Evolutionary conservation across 129 eudicot species (phyloP).

Genomic region (Centrapalus pauciflorus): DNA sequence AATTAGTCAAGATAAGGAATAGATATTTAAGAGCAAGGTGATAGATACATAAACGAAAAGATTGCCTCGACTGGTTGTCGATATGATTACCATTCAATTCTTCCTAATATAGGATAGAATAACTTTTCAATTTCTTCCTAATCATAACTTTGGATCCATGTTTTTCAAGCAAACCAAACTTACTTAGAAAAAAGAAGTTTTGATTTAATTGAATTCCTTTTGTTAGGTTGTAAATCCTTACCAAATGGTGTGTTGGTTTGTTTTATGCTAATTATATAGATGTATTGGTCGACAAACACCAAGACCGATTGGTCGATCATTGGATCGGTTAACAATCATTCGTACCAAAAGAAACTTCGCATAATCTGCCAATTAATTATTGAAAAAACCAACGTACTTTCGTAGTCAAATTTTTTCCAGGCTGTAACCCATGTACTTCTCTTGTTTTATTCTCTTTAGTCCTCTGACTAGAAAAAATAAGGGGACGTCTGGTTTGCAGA

Average conservation of each 20-base stretch:
- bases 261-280: background rate
- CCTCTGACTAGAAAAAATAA: no score
- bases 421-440: no score
- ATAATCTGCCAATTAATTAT: background rate
- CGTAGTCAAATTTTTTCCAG: no score
- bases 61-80: background rate
- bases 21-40: background rate
- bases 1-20: slow-evolving; percentile 3
- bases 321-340: no score
- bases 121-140: background rate
- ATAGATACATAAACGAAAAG: background rate
- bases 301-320: background rate
- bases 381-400: background rate
- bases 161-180: slow-evolving; percentile 10
- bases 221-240: background rate
- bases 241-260: background rate
- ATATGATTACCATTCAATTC: background rate
- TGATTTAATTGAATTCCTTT: slow-evolving; percentile 4
- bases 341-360: background rate
- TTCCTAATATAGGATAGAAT: background rate
- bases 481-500: background rate
- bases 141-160: background rate
- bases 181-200: background rate
- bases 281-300: background rate
- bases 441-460: no score